Evolutionary conservation across 73 alveolate genomes (phyloP), one percentile per base, ranked within the genome.

Genomic region (Paramecium sexaurelia): DNA sequence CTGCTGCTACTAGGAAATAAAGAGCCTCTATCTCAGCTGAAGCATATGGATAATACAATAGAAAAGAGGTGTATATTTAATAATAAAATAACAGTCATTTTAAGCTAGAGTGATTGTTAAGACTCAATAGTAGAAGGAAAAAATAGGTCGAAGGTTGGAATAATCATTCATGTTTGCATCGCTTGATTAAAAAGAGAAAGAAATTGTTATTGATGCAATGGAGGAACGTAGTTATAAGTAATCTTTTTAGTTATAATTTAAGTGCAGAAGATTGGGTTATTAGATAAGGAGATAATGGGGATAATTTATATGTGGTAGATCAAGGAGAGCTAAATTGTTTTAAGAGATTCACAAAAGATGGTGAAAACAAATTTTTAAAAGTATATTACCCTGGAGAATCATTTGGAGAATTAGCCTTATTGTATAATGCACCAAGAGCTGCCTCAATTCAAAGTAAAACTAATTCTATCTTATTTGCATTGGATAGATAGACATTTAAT

Each of bases 221-320:
- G 97, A 96, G 92, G 99, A 96, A 92, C 85, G 91, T 69, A 84
- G 86, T 40, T 92, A 91, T 29, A 55, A 86, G 92, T 88, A 88
- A 22, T 9, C 2, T 36, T 19, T 67, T 35, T 4, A 66, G 0
- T 8, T n/a, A 71, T 29, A 66, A 55, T 84, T 55, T 75, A 11
- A 82, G 84, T 35, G 95, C 94, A 13, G 97, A 98, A 7, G 98
- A 96, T 55, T 82, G 85, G 55, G 98, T 97, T 69, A 96, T 99
- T 56, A 94, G 91, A 37, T 98, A 98, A 95, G 99, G 99, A 45
- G 99, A 98, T 56, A 98, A 96, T 55, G 99, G 99, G 6, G 98
- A 97, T 93, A 97, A 93, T 56, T 92, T 98, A 41, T 99, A 93
- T 91, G 98, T 98, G 33, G 99, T 97, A 9, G 99, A 97, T 85